Percentiles rank a stretch among this genome's conserved stretches.
Evolutionary conservation across 495 filamentous ascomycete species (phyloP).

Genomic region (Lophiotrema nucula): DNA sequence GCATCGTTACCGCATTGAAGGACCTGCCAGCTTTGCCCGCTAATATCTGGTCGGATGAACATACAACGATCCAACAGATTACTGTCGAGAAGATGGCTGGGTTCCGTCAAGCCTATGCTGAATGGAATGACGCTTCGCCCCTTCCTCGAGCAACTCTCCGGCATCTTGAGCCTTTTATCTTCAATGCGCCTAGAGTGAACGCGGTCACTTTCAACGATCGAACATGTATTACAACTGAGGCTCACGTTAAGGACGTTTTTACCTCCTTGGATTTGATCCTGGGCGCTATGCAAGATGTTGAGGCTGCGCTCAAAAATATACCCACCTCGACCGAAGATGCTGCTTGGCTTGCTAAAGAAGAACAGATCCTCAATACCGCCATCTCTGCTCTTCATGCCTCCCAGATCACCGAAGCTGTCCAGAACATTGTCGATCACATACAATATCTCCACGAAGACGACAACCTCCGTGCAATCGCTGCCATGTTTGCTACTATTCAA

Average conservation of each 20-base stretch:
- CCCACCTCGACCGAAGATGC: slow-evolving; percentile 24
- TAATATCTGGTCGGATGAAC: slow-evolving; percentile 21
- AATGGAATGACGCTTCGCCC: slow-evolving; percentile 15
- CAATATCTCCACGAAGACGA: slow-evolving; percentile 8
- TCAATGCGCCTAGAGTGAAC: background rate
- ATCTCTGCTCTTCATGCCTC: slow-evolving; percentile 17
- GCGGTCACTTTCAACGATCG: background rate
- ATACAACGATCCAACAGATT: background rate
- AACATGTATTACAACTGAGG: background rate
- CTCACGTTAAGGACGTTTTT: slow-evolving; percentile 8
- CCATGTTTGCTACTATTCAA: slow-evolving; percentile 61
- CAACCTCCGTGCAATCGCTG: slow-evolving; percentile 8
- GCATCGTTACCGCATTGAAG: background rate
- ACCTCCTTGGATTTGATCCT: slow-evolving; percentile 35
- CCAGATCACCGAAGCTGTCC: background rate
- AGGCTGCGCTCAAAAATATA: slow-evolving; percentile 19
- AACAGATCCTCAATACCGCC: slow-evolving; percentile 16
- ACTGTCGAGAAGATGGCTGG: background rate
- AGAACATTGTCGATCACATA: slow-evolving; percentile 1
- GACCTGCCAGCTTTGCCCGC: slow-evolving; percentile 21
- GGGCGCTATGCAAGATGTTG: slow-evolving; percentile 39
- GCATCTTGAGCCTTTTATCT: slow-evolving; percentile 30
- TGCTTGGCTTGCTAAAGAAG: slow-evolving; percentile 33
- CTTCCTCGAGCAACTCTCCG: slow-evolving; percentile 13
- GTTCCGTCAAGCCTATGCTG: slow-evolving; percentile 15